These are phyloP conservation scores for Calendula officinalis DNA, from an alignment of 129 eudicot genomes.

Conservation along the genomic window DNA sequence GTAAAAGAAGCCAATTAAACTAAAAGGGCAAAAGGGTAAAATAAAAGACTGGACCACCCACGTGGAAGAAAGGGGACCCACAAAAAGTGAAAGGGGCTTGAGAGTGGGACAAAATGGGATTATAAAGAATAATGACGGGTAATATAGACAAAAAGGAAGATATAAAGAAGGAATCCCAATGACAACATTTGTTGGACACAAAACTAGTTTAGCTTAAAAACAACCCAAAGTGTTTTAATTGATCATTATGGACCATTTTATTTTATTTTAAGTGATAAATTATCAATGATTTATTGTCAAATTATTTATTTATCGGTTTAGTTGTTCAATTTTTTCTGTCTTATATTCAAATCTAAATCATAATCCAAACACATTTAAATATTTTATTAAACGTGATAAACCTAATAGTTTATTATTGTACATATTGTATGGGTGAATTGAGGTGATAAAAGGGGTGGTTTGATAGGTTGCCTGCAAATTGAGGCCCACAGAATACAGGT, in stretches of 20 bases:
- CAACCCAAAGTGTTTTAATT: constrained; percentile 22
- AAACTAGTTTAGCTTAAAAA: constrained; percentile 26
- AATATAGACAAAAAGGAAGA: constrained; percentile 39
- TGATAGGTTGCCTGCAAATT: constrained; percentile 17
- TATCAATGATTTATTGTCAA: no score
- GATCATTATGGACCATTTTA: constrained; percentile 15
- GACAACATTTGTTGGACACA: constrained; percentile 23
- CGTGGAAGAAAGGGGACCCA: constrained; percentile 30
- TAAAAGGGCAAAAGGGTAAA: constrained; percentile 4
- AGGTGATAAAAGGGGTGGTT: not conserved
- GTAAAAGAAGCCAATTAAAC: constrained; percentile 10
- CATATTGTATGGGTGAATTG: no score
- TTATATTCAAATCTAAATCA: no score
- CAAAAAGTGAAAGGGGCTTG: constrained; percentile 32
- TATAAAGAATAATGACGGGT: constrained; percentile 35
- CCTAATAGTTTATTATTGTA: not conserved
- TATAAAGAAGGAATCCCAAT: constrained; percentile 38
- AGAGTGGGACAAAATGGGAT: constrained; percentile 31
- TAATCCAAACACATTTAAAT: no score
- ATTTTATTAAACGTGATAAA: no score
- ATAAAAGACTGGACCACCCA: constrained; percentile 26
- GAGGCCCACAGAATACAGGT: constrained; percentile 27
- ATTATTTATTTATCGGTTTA: no score
- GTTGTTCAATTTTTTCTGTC: no score
- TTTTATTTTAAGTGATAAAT: not conserved